Conservation (phyloP, 768 basidiomycete species). For the Lentinula sp. region DNA sequence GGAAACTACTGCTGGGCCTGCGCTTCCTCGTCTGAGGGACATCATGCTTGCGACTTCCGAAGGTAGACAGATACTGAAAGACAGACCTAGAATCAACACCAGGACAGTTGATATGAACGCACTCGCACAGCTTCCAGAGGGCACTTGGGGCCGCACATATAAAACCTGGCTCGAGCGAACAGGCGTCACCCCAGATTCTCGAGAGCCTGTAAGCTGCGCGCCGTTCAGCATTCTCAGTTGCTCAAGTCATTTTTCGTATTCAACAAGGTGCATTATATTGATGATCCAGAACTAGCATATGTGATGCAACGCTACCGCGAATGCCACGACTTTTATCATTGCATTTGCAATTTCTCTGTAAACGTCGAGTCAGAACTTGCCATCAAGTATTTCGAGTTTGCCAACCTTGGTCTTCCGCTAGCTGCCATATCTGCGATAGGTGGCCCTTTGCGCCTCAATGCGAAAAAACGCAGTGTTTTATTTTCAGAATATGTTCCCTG, state of each 20-base stretch:
- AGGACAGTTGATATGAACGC: slow-evolving; percentile 65
- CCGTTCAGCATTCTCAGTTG: slow-evolving; percentile 14
- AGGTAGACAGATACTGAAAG: slow-evolving; percentile 78
- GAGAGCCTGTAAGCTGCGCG: slow-evolving; percentile 60
- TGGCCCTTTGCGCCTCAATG: slow-evolving; percentile 69
- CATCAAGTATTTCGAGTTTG: slow-evolving; percentile 91
- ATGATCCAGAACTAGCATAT: slow-evolving; percentile 93
- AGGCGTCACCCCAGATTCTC: slow-evolving; percentile 88
- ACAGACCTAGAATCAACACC: slow-evolving; percentile 78
- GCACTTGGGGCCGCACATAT: slow-evolving; percentile 84
- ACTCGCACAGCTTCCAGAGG: slow-evolving; percentile 63
- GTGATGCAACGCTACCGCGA: slow-evolving; percentile 98
- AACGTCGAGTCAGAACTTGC: slow-evolving; percentile 89
- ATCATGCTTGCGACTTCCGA: slow-evolving; percentile 73
- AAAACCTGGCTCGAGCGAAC: slow-evolving; percentile 85
- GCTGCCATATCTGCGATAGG: slow-evolving; percentile 74
- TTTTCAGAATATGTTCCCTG: slow-evolving; percentile 86
- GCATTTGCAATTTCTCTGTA: slow-evolving; percentile 83
- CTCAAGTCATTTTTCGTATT: not conserved
- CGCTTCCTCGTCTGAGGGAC: slow-evolving; percentile 71
- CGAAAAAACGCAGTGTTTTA: slow-evolving; percentile 47
- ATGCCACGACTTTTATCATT: slow-evolving; percentile 97
- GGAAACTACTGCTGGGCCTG: slow-evolving; percentile 83
- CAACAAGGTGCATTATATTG: slow-evolving; percentile 83
- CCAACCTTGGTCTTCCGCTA: slow-evolving; percentile 88